These are phyloP conservation scores for Trametes cingulata DNA, from an alignment of 768 basidiomycete species.

Conservation along the genomic window DNA sequence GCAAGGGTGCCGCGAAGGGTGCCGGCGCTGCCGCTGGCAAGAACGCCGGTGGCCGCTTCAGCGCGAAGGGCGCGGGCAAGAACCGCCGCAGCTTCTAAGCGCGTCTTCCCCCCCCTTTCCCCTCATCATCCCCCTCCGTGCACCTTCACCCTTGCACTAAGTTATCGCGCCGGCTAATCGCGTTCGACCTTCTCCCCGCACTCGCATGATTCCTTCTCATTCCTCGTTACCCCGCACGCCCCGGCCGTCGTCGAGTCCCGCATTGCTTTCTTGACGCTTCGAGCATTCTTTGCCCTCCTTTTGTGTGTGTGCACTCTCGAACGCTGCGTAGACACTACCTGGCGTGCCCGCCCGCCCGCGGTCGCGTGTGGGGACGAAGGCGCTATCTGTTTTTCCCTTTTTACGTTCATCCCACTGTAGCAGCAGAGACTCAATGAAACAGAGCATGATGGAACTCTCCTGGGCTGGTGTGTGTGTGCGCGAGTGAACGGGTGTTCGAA, in stretches of 20 bases:
- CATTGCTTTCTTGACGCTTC: neutral
- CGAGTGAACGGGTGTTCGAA: too few species aligned
- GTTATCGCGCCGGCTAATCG: slow-evolving; percentile 9
- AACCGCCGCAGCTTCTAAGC: slow-evolving; percentile 4
- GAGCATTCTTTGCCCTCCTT: neutral
- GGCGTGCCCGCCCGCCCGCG: neutral
- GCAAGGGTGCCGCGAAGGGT: slow-evolving; percentile 11
- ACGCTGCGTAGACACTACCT: neutral
- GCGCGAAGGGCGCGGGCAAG: slow-evolving; percentile 5
- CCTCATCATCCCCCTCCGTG: neutral
- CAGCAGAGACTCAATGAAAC: slow-evolving; percentile 6
- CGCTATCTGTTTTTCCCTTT: neutral
- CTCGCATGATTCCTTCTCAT: neutral
- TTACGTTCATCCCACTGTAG: neutral
- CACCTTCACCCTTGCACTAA: neutral
- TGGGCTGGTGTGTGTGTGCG: neutral
- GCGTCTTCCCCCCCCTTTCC: neutral
- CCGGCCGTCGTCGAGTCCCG: neutral
- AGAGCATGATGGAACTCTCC: slow-evolving; percentile 8
- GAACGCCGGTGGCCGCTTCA: slow-evolving; percentile 3
- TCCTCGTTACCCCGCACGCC: too few species aligned
- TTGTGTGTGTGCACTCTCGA: neutral
- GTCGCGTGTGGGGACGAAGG: neutral
- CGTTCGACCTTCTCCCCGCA: neutral
- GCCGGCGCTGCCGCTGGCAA: slow-evolving; percentile 1